Conservation (phyloP, 805 yeast species). For the Yamadazyma paraphyllophila region DNA sequence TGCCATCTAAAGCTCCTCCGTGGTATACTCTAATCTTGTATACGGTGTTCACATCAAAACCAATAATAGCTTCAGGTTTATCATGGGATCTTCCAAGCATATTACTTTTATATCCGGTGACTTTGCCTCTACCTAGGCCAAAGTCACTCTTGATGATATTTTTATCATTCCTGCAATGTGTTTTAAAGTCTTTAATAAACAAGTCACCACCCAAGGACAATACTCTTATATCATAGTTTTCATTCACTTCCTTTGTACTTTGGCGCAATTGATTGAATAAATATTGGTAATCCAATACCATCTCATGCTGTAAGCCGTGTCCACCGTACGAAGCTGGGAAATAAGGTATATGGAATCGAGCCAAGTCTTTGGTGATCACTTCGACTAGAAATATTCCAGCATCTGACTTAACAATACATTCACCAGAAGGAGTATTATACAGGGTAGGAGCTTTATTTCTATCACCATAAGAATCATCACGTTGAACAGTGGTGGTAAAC, state of each 20-base stretch:
- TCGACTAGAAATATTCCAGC: slow-evolving; percentile 79
- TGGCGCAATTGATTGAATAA: slow-evolving; percentile 28
- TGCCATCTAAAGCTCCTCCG: slow-evolving; percentile 82
- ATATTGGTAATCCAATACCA: slow-evolving; percentile 46
- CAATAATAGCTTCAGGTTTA: slow-evolving; percentile 21
- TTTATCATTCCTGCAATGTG: slow-evolving; percentile 27
- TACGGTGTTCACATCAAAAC: slow-evolving; percentile 39
- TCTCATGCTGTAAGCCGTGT: slow-evolving; percentile 53
- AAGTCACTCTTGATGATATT: slow-evolving; percentile 33
- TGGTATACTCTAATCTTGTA: slow-evolving; percentile 62
- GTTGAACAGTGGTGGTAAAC: slow-evolving; percentile 30
- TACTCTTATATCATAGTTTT: slow-evolving; percentile 50
- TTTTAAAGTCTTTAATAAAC: slow-evolving; percentile 49
- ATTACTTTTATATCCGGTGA: slow-evolving; percentile 39
- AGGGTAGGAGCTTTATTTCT: slow-evolving; percentile 20
- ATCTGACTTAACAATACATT: slow-evolving; percentile 43
- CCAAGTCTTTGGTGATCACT: slow-evolving; percentile 54
- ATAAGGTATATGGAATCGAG: slow-evolving; percentile 60
- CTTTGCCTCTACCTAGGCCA: slow-evolving; percentile 39
- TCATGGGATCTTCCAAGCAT: slow-evolving; percentile 27
- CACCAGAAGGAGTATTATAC: slow-evolving; percentile 22
- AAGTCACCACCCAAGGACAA: slow-evolving; percentile 63
- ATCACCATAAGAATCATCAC: slow-evolving; percentile 17
- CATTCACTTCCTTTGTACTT: slow-evolving; percentile 24
- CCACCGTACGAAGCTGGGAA: slow-evolving; percentile 58